A percentile compares a stretch with the other conserved stretches of the same genome.
These are phyloP conservation scores for Corinectria fuckeliana DNA, from an alignment of 2,329 filamentous ascomycete genomes.

Conservation along the genomic window DNA sequence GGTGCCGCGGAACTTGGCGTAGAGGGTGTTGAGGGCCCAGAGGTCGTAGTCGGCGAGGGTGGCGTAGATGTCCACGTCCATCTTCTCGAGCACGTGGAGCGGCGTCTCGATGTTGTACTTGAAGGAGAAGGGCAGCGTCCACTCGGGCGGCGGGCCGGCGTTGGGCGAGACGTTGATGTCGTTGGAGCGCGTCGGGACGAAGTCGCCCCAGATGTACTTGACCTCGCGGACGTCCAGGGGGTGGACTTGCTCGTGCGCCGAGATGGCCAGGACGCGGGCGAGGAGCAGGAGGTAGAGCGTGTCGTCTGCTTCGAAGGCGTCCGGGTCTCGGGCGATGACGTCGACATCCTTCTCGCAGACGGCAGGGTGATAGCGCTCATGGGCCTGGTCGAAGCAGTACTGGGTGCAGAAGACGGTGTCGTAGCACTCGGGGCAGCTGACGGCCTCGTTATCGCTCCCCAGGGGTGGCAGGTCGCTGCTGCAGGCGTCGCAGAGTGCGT, in stretches of 20 bases:
- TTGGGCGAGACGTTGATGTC: slow-evolving; percentile 61
- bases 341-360: slow-evolving; percentile 72
- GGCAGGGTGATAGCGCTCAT: slow-evolving; percentile 66
- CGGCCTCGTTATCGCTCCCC: slow-evolving; percentile 51
- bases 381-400: slow-evolving; percentile 63
- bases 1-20: slow-evolving; percentile 90
- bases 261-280: slow-evolving; percentile 67
- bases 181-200: slow-evolving; percentile 59
- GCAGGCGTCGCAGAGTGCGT: slow-evolving; percentile 89
- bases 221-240: slow-evolving; percentile 69
- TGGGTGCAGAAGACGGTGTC: slow-evolving; percentile 72
- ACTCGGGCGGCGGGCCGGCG: slow-evolving; percentile 63
- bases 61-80: slow-evolving; percentile 80
- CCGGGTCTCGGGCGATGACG: slow-evolving; percentile 68
- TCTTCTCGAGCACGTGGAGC: slow-evolving; percentile 80
- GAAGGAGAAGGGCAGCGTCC: slow-evolving; percentile 81
- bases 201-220: slow-evolving; percentile 75
- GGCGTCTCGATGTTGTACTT: slow-evolving; percentile 76
- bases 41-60: slow-evolving; percentile 66
- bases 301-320: slow-evolving; percentile 64
- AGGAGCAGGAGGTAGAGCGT: slow-evolving; percentile 69
- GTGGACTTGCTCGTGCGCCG: slow-evolving; percentile 64
- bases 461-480: slow-evolving; percentile 73
- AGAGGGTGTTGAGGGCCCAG: slow-evolving; percentile 91
- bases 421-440: slow-evolving; percentile 66